These are phyloP conservation scores for Peribolospora baueri DNA, from an alignment of 768 basidiomycete genomes.

Conservation along the genomic window DNA sequence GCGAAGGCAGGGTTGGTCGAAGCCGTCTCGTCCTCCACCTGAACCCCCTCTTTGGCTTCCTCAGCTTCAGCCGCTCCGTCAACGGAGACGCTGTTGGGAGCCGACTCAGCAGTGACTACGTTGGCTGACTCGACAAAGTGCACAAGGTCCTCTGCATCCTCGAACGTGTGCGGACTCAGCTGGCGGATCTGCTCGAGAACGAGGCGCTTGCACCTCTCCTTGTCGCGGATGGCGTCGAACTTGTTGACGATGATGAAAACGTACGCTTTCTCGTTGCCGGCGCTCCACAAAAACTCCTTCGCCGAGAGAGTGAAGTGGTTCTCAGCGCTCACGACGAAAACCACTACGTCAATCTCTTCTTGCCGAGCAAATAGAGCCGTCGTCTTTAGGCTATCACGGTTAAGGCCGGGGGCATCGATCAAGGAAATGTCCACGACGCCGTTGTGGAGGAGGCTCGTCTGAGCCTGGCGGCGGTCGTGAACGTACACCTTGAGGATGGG, in stretches of 20 bases:
- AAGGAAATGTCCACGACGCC: conserved; percentile 85
- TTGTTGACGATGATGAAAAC: conserved; percentile 98
- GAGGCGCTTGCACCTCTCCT: conserved; percentile 63
- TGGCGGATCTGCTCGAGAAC: conserved; percentile 85
- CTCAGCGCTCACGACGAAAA: conserved; percentile 92
- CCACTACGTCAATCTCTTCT: conserved; percentile 93
- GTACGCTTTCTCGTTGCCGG: conserved; percentile 90
- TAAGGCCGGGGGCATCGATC: conserved; percentile 93
- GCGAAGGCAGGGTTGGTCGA: conserved; percentile 33
- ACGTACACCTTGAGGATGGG: conserved; percentile 72
- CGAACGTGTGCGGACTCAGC: conserved; percentile 73
- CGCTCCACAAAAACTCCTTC: conserved; percentile 75
- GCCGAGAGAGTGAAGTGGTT: conserved; percentile 95
- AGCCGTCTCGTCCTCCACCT: conserved; percentile 1
- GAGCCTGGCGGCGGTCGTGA: conserved; percentile 35
- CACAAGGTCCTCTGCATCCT: conserved; percentile 74
- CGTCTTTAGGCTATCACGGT: conserved; percentile 80
- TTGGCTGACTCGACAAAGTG: conserved; percentile 87
- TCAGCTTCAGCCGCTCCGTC: neutral
- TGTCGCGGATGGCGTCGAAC: conserved; percentile 83
- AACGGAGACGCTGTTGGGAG: neutral
- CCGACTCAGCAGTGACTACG: conserved; percentile 16
- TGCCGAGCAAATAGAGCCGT: conserved; percentile 87
- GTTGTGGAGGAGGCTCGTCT: conserved; percentile 11
- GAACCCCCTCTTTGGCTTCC: neutral